A percentile compares a stretch with the other conserved stretches of the same genome.
Evolutionary conservation across 805 yeast genomes (phyloP).

Genomic region (Barnettozyma botsteinii): DNA sequence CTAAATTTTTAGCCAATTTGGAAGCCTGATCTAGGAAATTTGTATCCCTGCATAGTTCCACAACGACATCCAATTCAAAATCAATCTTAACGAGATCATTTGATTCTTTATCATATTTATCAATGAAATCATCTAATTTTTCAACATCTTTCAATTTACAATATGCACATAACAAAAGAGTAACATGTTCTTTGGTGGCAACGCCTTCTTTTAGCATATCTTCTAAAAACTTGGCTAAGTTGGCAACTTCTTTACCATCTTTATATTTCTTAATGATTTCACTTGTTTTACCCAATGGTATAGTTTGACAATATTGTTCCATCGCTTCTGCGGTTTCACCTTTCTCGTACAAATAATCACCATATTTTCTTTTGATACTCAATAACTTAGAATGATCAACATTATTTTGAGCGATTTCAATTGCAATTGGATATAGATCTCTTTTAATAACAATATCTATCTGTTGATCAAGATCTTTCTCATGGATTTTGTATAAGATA

Average conservation of each 20-base stretch:
- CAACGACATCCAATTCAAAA: constrained; percentile 64
- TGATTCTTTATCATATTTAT: constrained; percentile 33
- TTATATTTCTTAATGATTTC: constrained; percentile 74
- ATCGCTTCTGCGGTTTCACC: constrained; percentile 67
- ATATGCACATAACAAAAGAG: constrained; percentile 69
- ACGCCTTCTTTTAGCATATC: constrained; percentile 47
- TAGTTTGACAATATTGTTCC: constrained; percentile 59
- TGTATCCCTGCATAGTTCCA: constrained; percentile 67
- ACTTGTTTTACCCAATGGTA: constrained; percentile 56
- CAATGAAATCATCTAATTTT: constrained; percentile 53
- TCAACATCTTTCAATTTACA: constrained; percentile 65
- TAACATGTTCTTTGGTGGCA: constrained; percentile 76
- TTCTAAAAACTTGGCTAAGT: constrained; percentile 58
- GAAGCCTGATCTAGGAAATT: constrained; percentile 64
- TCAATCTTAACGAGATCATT: constrained; percentile 31
- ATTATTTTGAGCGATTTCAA: constrained; percentile 48
- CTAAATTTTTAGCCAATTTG: constrained; percentile 59
- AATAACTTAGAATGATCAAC: constrained; percentile 29
- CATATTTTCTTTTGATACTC: constrained; percentile 52
- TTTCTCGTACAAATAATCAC: constrained; percentile 62
- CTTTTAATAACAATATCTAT: constrained; percentile 63
- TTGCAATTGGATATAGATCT: constrained; percentile 67
- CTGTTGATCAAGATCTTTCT: constrained; percentile 61
- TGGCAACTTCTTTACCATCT: constrained; percentile 65
- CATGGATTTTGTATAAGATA: constrained; percentile 58